A percentile compares a stretch with the other conserved stretches of the same genome.
phyloP scores from a whole-genome alignment of 495 filamentous ascomycete species.

The Eremomyces bilateralis region DNA sequence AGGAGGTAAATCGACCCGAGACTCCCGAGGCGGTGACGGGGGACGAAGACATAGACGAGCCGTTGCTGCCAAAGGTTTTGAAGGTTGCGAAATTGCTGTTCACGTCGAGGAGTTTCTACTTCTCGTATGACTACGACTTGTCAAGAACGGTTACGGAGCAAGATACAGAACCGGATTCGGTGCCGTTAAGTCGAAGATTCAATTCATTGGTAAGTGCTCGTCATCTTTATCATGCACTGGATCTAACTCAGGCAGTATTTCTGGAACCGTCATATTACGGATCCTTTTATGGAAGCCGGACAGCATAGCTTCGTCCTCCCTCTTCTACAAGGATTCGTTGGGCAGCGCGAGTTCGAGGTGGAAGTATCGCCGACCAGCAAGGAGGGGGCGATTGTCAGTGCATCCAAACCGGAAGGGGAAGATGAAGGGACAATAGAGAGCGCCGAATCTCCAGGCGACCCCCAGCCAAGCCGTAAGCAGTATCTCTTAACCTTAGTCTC shows the following conservation, averaged over 20 bases:
- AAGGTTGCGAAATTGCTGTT: conserved; percentile 64
- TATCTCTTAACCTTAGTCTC: conserved; percentile 77
- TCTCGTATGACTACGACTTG: conserved; percentile 78
- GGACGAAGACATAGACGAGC: conserved; percentile 4
- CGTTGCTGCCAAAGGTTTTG: conserved; percentile 60
- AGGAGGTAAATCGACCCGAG: neutral
- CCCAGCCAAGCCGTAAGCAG: conserved; percentile 6
- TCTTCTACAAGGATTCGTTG: conserved; percentile 85
- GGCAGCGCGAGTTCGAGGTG: conserved; percentile 59
- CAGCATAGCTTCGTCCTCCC: conserved; percentile 51
- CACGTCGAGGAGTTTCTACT: conserved; percentile 64
- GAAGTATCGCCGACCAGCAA: conserved; percentile 15
- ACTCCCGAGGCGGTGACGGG: conserved; percentile 4
- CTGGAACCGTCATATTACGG: conserved; percentile 65
- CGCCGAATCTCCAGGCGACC: conserved; percentile 2
- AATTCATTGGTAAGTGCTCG: conserved; percentile 39
- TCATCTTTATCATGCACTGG: conserved; percentile 7
- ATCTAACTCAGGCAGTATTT: conserved; percentile 36
- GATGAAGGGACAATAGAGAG: conserved; percentile 5
- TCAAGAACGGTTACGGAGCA: conserved; percentile 40
- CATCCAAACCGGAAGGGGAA: conserved; percentile 2
- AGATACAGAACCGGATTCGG: conserved; percentile 17
- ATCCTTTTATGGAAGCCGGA: conserved; percentile 49
- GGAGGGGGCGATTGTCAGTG: conserved; percentile 12
- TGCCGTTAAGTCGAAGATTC: conserved; percentile 48